Evolutionary conservation across 306 rosid species (phyloP), one percentile per base, ranked within the genome.

Genomic region (Malus sylvestris): DNA sequence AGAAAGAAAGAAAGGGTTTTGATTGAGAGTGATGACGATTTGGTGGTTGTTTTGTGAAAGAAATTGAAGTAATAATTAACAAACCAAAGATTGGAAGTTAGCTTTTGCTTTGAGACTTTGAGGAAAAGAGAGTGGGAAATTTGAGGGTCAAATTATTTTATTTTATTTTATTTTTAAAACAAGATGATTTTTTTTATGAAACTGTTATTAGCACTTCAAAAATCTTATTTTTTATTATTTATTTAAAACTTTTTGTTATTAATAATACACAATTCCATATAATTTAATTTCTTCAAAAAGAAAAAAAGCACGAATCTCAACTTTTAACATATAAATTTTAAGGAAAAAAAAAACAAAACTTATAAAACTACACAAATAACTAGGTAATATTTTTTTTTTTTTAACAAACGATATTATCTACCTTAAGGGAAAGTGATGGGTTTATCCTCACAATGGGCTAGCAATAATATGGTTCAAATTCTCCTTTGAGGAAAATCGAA

Each of bases 21-120:
- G 62, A n/a, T 58, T 58, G 29, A 78, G 55, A 16, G 55, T 83
- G 87, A 76, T 79, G 89, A 82, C 84, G 73, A 77, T 80, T 81
- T 76, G 87, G 91, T 81, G 83, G 80, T 67, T 79, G 89, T 45
- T 72, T 57, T 84, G 67, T 44, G 85, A 73, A 78, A 81, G 75
- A 81, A 75, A 75, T 42, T 73, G 69, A 79, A 73, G 71, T 74
- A 75, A 78, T 78, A 83, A 78, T 83, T 82, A 85, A 79, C 84
- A 82, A 83, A 83, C 14, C 78, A 25, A 52, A 68, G 78, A 81
- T 91, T 87, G 96, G 89, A 86, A 76, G 91, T 73, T 89, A 77
- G 91, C 89, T 51, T 29, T 82, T 86, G 86, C 83, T 44, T 45
- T 15, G 71, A 78, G 77, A 77, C 79, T 66, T 9, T 13, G 25